These are phyloP conservation scores for Talaromyces piceae DNA, from an alignment of 2,329 filamentous ascomycete species.

Conservation along the genomic window DNA sequence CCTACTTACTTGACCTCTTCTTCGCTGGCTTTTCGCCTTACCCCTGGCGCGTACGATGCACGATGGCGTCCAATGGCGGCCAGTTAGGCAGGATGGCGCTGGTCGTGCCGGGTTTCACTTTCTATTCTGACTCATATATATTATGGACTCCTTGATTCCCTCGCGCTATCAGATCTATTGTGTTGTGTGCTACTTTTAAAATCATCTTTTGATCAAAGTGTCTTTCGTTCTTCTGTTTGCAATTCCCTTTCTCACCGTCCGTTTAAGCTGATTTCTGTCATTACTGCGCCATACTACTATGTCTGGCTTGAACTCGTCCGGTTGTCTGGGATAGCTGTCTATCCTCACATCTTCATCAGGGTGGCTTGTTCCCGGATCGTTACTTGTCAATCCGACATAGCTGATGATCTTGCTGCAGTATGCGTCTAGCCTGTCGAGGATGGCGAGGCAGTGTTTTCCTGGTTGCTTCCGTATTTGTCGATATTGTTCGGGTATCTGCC, in stretches of 20 bases:
- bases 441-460: constrained; percentile 20
- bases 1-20: background rate
- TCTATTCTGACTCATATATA: constrained; percentile 6
- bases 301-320: constrained; percentile 6
- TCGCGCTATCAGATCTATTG: background rate
- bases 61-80: constrained; percentile 6
- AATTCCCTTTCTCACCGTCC: background rate
- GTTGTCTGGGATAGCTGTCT: constrained; percentile 10
- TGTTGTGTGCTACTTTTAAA: background rate
- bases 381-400: background rate
- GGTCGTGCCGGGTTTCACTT: background rate
- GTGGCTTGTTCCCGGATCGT: constrained; percentile 2
- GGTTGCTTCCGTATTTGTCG: constrained; percentile 15
- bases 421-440: constrained; percentile 24
- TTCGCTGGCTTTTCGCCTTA: background rate
- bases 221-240: constrained; percentile 1
- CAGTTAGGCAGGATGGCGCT: background rate
- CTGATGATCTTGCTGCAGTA: constrained; percentile 24
- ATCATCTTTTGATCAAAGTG: background rate
- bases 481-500: constrained; percentile 17
- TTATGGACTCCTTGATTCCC: background rate
- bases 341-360: constrained; percentile 3
- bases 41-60: constrained; percentile 9
- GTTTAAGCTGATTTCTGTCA: background rate
- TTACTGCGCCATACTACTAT: constrained; percentile 10